phyloP scores from a whole-genome alignment of 306 rosid genomes.

The Sicyos edulis region DNA sequence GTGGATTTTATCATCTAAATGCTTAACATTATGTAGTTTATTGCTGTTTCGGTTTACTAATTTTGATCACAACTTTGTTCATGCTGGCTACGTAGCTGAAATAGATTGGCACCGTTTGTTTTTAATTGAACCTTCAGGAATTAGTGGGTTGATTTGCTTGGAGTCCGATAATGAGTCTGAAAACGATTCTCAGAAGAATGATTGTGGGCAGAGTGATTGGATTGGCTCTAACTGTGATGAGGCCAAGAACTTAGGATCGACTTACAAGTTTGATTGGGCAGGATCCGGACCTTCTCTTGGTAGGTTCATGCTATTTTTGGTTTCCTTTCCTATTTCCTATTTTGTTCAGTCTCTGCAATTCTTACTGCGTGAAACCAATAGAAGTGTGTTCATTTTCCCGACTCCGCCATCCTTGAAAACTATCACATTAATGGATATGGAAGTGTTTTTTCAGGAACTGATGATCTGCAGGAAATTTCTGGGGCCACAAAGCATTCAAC shows the following conservation, averaged over 20 bases:
- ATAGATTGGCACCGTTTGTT: slow-evolving; percentile 17
- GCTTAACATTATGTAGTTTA: neutral
- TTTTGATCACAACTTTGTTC: slow-evolving; percentile 8
- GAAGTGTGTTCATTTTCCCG: neutral
- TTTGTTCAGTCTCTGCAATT: neutral
- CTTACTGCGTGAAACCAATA: neutral
- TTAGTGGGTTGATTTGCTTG: slow-evolving; percentile 65
- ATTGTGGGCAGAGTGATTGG: slow-evolving; percentile 29
- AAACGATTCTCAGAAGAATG: slow-evolving; percentile 27
- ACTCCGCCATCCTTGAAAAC: neutral
- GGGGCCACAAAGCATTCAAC: slow-evolving; percentile 31
- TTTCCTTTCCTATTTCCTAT: slow-evolving; percentile 19
- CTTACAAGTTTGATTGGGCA: slow-evolving; percentile 19
- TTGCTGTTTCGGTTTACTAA: slow-evolving; percentile 4
- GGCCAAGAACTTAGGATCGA: slow-evolving; percentile 33
- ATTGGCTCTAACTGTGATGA: slow-evolving; percentile 22
- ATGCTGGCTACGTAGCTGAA: slow-evolving; percentile 3
- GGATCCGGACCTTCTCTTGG: slow-evolving; percentile 39
- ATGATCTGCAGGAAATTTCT: slow-evolving; percentile 25
- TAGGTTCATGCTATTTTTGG: slow-evolving; percentile 25
- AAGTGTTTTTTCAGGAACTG: slow-evolving; percentile 32
- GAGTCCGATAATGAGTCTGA: slow-evolving; percentile 78
- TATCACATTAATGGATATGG: slow-evolving; percentile 16
- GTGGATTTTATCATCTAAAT: neutral
- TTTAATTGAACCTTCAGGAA: slow-evolving; percentile 34